These are phyloP conservation scores for Pestalotiopsis sp. DNA, from an alignment of 2,329 filamentous ascomycete genomes.

Conservation along the genomic window DNA sequence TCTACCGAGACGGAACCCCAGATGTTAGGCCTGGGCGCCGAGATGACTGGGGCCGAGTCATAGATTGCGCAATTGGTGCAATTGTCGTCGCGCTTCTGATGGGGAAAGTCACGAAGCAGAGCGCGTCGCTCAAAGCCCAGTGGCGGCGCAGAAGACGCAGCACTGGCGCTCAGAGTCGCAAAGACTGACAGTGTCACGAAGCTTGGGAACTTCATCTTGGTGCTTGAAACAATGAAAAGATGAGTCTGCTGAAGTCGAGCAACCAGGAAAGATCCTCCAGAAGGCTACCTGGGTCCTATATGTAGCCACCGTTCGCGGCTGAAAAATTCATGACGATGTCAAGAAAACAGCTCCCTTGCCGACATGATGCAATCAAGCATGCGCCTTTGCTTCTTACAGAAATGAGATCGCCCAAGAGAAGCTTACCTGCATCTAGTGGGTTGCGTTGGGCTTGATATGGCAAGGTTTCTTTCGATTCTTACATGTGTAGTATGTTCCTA, in stretches of 20 bases:
- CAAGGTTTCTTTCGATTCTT: not conserved
- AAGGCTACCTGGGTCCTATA: not conserved
- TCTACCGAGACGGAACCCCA: conserved; percentile 42
- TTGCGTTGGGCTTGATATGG: not conserved
- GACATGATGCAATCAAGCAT: conserved; percentile 2
- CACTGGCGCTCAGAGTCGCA: not conserved
- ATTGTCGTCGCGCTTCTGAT: not conserved
- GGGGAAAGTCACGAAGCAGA: conserved; percentile 15
- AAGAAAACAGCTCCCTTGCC: not conserved
- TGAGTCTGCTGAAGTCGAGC: too few species aligned
- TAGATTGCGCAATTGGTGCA: conserved; percentile 20
- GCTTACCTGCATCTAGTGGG: not conserved
- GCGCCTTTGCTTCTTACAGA: not conserved
- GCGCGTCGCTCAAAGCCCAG: conserved; percentile 15
- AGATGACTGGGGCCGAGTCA: conserved; percentile 22
- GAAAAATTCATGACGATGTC: not conserved
- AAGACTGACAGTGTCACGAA: not conserved
- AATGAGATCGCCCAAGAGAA: not conserved
- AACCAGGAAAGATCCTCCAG: not conserved
- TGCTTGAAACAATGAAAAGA: too few species aligned
- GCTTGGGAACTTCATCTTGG: not conserved
- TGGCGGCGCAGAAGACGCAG: conserved; percentile 9
- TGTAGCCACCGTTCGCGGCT: not conserved
- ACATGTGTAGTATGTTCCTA: not conserved
- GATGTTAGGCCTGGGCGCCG: conserved; percentile 43